Conservation (phyloP, 2,329 filamentous ascomycete genomes). For the Xylariaceae sp. region DNA sequence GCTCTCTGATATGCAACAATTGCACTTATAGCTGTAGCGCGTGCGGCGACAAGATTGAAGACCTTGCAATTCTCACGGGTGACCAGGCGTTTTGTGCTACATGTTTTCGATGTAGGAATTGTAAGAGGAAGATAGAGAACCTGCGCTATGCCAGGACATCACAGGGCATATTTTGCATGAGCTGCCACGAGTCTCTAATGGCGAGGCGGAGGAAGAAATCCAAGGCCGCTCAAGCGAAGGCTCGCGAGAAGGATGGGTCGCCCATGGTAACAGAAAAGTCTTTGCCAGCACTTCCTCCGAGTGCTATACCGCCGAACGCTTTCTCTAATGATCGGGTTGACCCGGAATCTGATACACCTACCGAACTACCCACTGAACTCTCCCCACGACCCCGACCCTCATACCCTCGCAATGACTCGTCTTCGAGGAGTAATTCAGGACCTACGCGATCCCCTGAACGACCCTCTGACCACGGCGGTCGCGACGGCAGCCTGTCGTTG, state of each 20-base stretch:
- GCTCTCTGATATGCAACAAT: conserved; percentile 98
- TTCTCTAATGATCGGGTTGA: conserved; percentile 67
- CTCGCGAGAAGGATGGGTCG: conserved; percentile 66
- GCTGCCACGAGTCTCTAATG: conserved; percentile 96
- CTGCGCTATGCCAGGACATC: conserved; percentile 96
- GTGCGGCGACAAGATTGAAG: conserved; percentile 97
- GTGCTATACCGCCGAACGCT: conserved; percentile 66
- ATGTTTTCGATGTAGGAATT: conserved; percentile 97
- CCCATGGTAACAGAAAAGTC: conserved; percentile 87
- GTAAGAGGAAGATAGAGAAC: conserved; percentile 98
- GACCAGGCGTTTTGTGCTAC: conserved; percentile 98
- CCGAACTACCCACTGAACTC: conserved; percentile 56
- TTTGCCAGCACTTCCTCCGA: conserved; percentile 85
- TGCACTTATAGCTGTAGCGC: conserved; percentile 99
- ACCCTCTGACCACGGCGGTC: conserved; percentile 46
- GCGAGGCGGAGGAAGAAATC: conserved; percentile 86
- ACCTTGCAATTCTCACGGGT: conserved; percentile 94
- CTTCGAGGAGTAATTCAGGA: conserved; percentile 60
- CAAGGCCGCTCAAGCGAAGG: conserved; percentile 68
- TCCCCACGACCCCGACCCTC: conserved; percentile 65
- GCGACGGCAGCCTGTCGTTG: conserved; percentile 68
- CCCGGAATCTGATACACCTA: conserved; percentile 69
- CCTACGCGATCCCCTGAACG: conserved; percentile 62
- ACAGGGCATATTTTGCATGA: conserved; percentile 99
- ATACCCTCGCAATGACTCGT: conserved; percentile 59